Evolutionary conservation across 768 basidiomycete species (phyloP).

Genomic region (Russula compacta): DNA sequence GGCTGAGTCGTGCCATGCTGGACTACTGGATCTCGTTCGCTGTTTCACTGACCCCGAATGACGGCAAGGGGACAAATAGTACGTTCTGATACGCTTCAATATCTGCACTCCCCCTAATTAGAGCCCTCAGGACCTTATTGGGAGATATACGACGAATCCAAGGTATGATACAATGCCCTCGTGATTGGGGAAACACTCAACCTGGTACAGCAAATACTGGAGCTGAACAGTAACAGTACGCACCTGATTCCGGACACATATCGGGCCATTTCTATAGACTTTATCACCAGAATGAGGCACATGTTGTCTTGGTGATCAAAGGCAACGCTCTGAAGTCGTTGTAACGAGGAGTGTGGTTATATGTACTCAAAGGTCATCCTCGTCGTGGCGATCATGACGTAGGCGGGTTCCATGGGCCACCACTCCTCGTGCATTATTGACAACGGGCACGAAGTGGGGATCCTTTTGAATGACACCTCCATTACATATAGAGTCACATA

Average conservation of each 20-base stretch:
- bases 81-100: neutral
- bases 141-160: neutral
- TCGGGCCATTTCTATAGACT: conserved; percentile 3
- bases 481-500: conserved; percentile 4
- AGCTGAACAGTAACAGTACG: conserved; percentile 2
- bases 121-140: neutral
- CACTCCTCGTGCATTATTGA: conserved; percentile 24
- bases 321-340: too few relatives aligned
- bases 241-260: conserved; percentile 3
- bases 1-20: conserved; percentile 30
- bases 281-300: neutral
- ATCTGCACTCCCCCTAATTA: neutral
- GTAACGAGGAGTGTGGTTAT: neutral
- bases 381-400: conserved; percentile 26
- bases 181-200: neutral
- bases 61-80: conserved; percentile 32
- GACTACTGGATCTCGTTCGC: conserved; percentile 43
- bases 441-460: conserved; percentile 27
- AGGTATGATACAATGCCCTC: neutral
- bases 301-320: conserved; percentile 4
- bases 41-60: conserved; percentile 36
- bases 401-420: conserved; percentile 33
- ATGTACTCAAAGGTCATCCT: conserved; percentile 39
- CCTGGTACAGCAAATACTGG: neutral
- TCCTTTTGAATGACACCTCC: conserved; percentile 54